phyloP scores from a whole-genome alignment of 2,329 filamentous ascomycete species.

The Arthrobotrys pseudoclavata region DNA sequence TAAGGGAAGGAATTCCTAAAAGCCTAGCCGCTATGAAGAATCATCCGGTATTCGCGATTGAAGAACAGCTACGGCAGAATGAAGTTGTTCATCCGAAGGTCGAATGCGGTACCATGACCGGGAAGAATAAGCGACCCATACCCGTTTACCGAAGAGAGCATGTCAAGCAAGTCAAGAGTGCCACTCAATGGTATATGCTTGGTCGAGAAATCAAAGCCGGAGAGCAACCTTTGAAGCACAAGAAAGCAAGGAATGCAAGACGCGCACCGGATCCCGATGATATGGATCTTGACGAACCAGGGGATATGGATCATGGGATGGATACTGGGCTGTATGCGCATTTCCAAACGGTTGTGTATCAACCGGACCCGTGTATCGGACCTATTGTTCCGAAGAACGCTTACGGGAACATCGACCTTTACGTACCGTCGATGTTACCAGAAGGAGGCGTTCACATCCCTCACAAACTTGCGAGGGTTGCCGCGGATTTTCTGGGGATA shows the following conservation, averaged over 20 bases:
- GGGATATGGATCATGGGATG: slow-evolving; percentile 66
- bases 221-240: slow-evolving; percentile 85
- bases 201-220: slow-evolving; percentile 82
- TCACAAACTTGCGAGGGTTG: slow-evolving; percentile 73
- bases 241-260: slow-evolving; percentile 70
- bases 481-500: slow-evolving; percentile 80
- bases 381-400: slow-evolving; percentile 83
- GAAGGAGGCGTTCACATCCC: slow-evolving; percentile 32
- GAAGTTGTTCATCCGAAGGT: slow-evolving; percentile 83
- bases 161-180: slow-evolving; percentile 81
- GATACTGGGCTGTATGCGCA: slow-evolving; percentile 72
- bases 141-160: slow-evolving; percentile 84
- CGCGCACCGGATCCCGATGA: slow-evolving; percentile 61
- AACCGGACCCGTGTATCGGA: slow-evolving; percentile 79
- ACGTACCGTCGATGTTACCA: slow-evolving; percentile 43
- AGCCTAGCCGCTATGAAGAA: slow-evolving; percentile 89
- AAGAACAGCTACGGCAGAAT: slow-evolving; percentile 84
- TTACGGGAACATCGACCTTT: slow-evolving; percentile 80
- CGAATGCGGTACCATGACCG: slow-evolving; percentile 81
- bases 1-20: slow-evolving; percentile 84
- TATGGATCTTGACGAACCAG: slow-evolving; percentile 64
- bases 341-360: slow-evolving; percentile 72
- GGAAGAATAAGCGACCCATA: slow-evolving; percentile 70
- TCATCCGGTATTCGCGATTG: slow-evolving; percentile 81
- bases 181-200: slow-evolving; percentile 90